phyloP scores from a whole-genome alignment of 1,139 yeast species.

The Kodamaea derodonti region DNA sequence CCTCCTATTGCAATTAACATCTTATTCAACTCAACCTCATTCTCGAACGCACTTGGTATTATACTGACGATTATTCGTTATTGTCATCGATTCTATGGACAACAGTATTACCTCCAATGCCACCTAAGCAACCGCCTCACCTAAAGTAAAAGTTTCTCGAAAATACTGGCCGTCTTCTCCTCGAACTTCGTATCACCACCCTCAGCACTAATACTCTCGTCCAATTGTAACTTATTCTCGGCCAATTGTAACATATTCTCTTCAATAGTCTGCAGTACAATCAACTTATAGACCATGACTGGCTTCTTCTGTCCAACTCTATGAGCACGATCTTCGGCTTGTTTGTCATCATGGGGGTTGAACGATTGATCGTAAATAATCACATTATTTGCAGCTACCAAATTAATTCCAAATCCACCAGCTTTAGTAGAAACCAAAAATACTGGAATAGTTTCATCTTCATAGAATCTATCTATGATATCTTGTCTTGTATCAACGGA shows the following conservation, averaged over 20 bases:
- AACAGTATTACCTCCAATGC: too few species aligned
- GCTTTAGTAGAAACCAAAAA: slow-evolving; percentile 91
- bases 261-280: slow-evolving; percentile 75
- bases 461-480: slow-evolving; percentile 82
- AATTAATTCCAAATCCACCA: slow-evolving; percentile 96
- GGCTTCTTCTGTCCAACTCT: slow-evolving; percentile 93
- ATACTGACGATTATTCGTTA: too few species aligned
- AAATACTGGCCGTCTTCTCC: slow-evolving; percentile 51
- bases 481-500: slow-evolving; percentile 92
- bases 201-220: slow-evolving; percentile 57
- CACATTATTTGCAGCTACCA: slow-evolving; percentile 93
- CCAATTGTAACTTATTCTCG: slow-evolving; percentile 85
- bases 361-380: slow-evolving; percentile 90
- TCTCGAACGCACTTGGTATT: too few species aligned
- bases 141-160: slow-evolving; percentile 46
- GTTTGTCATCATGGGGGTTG: slow-evolving; percentile 97
- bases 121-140: too few species aligned
- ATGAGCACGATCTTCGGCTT: slow-evolving; percentile 98
- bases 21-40: too few species aligned
- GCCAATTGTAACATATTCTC: slow-evolving; percentile 86
- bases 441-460: slow-evolving; percentile 77
- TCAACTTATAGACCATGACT: slow-evolving; percentile 75
- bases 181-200: slow-evolving; percentile 44
- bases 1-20: too few species aligned
- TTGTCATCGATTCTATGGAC: too few species aligned